Evolutionary conservation across 2,329 filamentous ascomycete genomes (phyloP), one percentile per base, ranked within the genome.

Genomic region (Nothophaeocryptopus gaeumannii): DNA sequence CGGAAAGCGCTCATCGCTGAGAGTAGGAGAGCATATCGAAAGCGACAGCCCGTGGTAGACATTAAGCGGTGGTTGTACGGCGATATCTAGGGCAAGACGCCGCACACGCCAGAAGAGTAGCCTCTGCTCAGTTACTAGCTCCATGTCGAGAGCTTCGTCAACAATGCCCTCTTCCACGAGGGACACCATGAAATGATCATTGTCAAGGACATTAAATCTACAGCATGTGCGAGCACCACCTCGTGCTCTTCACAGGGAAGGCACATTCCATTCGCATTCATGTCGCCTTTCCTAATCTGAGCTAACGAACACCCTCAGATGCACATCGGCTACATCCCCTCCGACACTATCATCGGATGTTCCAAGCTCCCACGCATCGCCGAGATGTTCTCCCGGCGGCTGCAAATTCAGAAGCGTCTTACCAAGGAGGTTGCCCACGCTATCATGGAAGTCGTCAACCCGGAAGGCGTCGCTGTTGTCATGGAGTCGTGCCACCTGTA

Each of bases 401-500:
- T 99, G 5, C 93, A 99, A 71, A 91, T 99, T 45, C 93, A 99
- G 74, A 93, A 99, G 70, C 85, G 93, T 30, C 78, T 99, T 32
- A 99, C 93, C 15, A 95, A 95, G 70, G 91, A 97, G 70, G 91
- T 99, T 11, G 93, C 93, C 14, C 82, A 95, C 56, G 92, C 92
- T 12, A 86, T 99, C 56, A 90, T 90, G 68, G 91, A 97, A 65
- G 84, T 97, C 10, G 78, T 99, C 40, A 86, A 95, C 68, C 93
- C 93, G 1, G 89, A 95, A 66, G 93, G 93, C 39, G 92, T 99
- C 2, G 92, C 89, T 15, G 92, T 99, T 1, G 91, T 99, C 52
- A 95, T 97, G 85, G 93, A 99, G 67, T 93, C 89, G 10, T 90
- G 84, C 65, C 93, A 99, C 73, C 76, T 97, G 38, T 97, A 93